Percentiles rank a stretch among this genome's conserved stretches.
Conservation (phyloP, 192 early-diverging fungal species). For the Backusella luteola region DNA sequence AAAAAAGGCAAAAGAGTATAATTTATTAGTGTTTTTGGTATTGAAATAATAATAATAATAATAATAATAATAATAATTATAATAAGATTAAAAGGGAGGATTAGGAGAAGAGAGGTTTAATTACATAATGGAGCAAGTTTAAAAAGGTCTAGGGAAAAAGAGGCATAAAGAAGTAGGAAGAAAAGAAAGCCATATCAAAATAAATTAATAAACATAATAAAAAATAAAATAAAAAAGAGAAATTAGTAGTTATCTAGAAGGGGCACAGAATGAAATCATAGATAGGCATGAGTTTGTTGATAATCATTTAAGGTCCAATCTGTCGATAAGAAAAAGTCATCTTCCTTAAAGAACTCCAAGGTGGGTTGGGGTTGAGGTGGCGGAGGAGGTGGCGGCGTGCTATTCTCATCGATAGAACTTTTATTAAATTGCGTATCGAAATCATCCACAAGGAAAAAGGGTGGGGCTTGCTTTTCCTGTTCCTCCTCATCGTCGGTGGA, state of each 20-base stretch:
- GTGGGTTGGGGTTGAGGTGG: neutral
- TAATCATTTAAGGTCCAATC: conserved; percentile 14
- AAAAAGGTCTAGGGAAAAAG: neutral
- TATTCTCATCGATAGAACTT: neutral
- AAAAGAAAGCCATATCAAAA: neutral
- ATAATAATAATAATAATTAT: neutral
- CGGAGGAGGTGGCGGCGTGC: neutral
- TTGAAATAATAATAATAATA: neutral
- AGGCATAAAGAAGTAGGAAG: neutral
- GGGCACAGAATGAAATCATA: neutral
- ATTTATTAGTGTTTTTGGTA: neutral
- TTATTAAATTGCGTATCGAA: neutral
- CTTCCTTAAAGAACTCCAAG: conserved; percentile 12
- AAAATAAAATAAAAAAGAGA: neutral
- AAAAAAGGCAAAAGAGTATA: neutral
- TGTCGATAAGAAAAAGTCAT: conserved; percentile 13
- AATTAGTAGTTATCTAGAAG: neutral
- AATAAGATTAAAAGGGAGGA: neutral
- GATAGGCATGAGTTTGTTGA: conserved; percentile 10
- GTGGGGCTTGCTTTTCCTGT: conserved; percentile 3
- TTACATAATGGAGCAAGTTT: neutral
- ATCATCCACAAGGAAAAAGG: conserved; percentile 20
- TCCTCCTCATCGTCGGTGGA: conserved; percentile 15
- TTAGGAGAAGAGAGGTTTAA: neutral
- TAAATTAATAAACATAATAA: neutral